Percentiles rank a stretch among this genome's conserved stretches.
Conservation (phyloP, 108 stramenopile genomes). For the Fistulifera pelliculosa region DNA sequence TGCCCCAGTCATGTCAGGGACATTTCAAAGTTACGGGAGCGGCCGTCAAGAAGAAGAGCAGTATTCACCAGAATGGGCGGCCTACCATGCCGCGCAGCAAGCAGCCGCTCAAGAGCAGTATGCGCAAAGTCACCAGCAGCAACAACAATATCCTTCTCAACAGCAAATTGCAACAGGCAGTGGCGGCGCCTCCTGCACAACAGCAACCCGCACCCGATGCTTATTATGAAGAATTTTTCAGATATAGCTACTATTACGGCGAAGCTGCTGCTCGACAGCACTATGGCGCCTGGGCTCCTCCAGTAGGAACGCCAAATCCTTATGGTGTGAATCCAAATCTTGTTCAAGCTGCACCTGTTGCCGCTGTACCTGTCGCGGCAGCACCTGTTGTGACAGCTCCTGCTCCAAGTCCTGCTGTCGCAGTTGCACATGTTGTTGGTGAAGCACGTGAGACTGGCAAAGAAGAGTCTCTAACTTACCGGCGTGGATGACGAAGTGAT, state of each 20-base stretch:
- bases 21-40: conserved; percentile 31
- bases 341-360: too few species aligned
- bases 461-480: conserved; percentile 81
- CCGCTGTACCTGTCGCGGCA: too few species aligned
- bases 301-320: conserved; percentile 80
- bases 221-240: conserved; percentile 87
- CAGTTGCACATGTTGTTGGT: conserved; percentile 6
- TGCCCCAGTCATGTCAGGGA: conserved; percentile 63
- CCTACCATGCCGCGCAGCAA: conserved; percentile 56
- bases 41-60: conserved; percentile 36
- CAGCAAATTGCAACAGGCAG: conserved; percentile 6
- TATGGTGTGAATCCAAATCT: conserved; percentile 54
- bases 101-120: conserved; percentile 20
- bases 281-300: conserved; percentile 86
- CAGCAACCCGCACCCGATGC: conserved; percentile 52
- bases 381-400: conserved; percentile 4
- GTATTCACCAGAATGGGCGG: conserved; percentile 67
- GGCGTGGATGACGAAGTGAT: conserved; percentile 79
- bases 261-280: conserved; percentile 80
- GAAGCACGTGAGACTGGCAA: conserved; percentile 59
- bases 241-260: conserved; percentile 72
- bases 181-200: conserved; percentile 8
- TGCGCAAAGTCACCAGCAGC: conserved; percentile 1
- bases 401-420: conserved; percentile 8
- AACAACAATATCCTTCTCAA: conserved; percentile 12